Evolutionary conservation across 2,329 filamentous ascomycete species (phyloP).

Genomic region (Coleophoma cylindrospora): DNA sequence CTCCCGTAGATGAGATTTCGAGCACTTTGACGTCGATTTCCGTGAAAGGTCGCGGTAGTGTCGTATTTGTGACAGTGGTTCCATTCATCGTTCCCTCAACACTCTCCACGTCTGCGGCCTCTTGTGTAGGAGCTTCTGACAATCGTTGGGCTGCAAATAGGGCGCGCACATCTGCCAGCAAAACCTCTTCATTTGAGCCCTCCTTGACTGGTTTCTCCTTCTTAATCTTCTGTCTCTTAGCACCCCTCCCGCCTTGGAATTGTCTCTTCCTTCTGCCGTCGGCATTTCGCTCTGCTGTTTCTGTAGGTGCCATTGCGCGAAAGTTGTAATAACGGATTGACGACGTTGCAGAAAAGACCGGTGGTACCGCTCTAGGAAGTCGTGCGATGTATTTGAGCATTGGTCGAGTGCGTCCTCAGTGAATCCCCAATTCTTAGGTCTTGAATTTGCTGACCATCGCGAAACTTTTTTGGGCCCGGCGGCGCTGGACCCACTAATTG

Average conservation of each 20-base stretch:
- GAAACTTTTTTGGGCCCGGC: background rate
- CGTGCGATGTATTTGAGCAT: conserved; percentile 5
- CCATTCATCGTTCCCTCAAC: conserved; percentile 9
- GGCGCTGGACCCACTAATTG: background rate
- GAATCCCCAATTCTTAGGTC: too few relatives aligned
- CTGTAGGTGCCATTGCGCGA: conserved; percentile 5
- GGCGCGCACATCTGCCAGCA: conserved; percentile 56
- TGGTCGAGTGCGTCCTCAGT: background rate
- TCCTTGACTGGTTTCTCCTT: conserved; percentile 49
- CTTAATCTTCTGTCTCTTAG: conserved; percentile 49
- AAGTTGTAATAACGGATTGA: conserved; percentile 5
- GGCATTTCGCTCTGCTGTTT: background rate
- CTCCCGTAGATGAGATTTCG: conserved; percentile 84
- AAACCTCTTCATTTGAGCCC: conserved; percentile 62
- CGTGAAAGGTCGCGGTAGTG: conserved; percentile 60
- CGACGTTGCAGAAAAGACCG: background rate
- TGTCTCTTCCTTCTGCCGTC: conserved; percentile 18
- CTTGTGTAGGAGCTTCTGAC: conserved; percentile 16
- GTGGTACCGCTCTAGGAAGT: background rate
- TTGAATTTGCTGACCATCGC: background rate
- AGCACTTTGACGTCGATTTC: conserved; percentile 80
- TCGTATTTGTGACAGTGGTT: conserved; percentile 12
- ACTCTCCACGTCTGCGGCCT: conserved; percentile 17
- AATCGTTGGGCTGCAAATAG: conserved; percentile 36
- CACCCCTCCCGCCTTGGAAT: conserved; percentile 22